Percentiles rank a stretch among this genome's conserved stretches.
phyloP scores from a whole-genome alignment of 1,284 basidiomycete genomes.

The Trichosporon faecale region DNA sequence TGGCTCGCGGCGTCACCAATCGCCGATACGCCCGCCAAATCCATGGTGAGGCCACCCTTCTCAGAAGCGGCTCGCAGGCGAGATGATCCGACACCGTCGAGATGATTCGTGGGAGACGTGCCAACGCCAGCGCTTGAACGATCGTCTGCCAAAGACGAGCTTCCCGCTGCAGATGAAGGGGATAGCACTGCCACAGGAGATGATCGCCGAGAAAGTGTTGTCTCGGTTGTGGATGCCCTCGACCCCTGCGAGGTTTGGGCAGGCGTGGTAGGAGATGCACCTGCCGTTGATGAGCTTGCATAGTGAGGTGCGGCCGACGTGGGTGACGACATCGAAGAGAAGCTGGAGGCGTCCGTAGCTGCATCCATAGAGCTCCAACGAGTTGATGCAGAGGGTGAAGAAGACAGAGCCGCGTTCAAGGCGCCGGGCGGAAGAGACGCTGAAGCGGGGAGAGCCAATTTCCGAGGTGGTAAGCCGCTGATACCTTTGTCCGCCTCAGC shows the following conservation, averaged over 20 bases:
- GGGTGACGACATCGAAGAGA: conserved; percentile 9
- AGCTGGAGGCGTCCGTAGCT: neutral
- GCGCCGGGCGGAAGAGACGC: conserved; percentile 15
- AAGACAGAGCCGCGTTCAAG: neutral
- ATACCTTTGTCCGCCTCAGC: conserved; percentile 18
- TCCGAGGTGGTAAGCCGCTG: neutral
- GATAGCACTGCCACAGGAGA: conserved; percentile 6
- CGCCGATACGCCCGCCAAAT: conserved; percentile 36
- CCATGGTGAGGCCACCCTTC: conserved; percentile 35
- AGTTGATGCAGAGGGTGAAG: neutral
- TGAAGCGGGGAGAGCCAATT: conserved; percentile 12
- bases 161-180: conserved; percentile 6
- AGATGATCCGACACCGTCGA: neutral
- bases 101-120: neutral
- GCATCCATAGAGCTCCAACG: conserved; percentile 9
- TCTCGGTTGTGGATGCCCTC: neutral
- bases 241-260: neutral
- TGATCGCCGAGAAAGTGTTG: neutral
- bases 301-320: neutral
- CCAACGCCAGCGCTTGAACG: neutral
- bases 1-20: conserved; percentile 55
- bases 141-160: conserved; percentile 7
- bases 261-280: neutral
- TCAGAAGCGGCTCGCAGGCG: conserved; percentile 21
- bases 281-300: neutral